A percentile compares a stretch with the other conserved stretches of the same genome.
Evolutionary conservation across 306 rosid species (phyloP).

Genomic region (Gynostemma pentaphyllum): DNA sequence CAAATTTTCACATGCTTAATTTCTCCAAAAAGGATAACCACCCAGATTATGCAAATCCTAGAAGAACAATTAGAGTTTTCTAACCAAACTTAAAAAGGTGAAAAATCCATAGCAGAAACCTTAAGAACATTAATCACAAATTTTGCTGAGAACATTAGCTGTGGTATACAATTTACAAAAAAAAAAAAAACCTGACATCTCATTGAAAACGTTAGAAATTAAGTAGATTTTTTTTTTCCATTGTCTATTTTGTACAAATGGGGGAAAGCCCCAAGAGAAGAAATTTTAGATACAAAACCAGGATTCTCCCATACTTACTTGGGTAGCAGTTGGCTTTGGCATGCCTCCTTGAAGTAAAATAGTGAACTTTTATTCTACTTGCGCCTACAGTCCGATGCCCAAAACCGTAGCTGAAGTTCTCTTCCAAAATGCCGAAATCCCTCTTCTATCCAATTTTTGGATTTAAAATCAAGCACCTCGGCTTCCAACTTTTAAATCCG

Average conservation of each 20-base stretch:
- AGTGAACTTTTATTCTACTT: not conserved
- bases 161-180: constrained; percentile 9
- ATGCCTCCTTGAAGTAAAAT: constrained; percentile 22
- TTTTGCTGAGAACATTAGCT: constrained; percentile 3
- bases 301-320: constrained; percentile 6
- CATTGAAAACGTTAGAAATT: constrained; percentile 1
- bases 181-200: not conserved
- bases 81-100: too few relatives aligned
- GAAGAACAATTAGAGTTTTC: too few relatives aligned
- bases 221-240: constrained; percentile 15
- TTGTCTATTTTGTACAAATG: constrained; percentile 35
- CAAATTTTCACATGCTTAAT: too few relatives aligned
- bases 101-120: not conserved
- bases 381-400: not conserved
- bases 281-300: constrained; percentile 26
- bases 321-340: constrained; percentile 14
- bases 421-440: not conserved
- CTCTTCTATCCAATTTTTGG: not conserved
- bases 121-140: not conserved
- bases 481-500: constrained; percentile 58
- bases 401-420: not conserved
- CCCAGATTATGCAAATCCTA: too few relatives aligned
- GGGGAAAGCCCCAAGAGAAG: constrained; percentile 20
- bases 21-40: too few relatives aligned
- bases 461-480: constrained; percentile 18